A percentile compares a stretch with the other conserved stretches of the same genome.
phyloP scores from a whole-genome alignment of 495 filamentous ascomycete species.

The Lentithecium fluviatile region DNA sequence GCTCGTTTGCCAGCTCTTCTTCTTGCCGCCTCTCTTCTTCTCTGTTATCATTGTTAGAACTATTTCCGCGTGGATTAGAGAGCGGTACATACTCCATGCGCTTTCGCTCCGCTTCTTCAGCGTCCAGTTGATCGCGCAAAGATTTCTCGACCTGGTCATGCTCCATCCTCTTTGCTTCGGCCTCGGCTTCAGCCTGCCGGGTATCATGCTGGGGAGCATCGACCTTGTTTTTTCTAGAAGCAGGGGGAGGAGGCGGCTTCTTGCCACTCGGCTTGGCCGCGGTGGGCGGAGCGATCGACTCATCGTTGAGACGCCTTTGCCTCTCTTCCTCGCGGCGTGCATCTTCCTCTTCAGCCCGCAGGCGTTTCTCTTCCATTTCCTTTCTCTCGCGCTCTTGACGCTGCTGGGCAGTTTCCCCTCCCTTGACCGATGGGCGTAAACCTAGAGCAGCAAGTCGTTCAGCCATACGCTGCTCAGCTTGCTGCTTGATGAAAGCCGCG shows the following conservation, averaged over 20 bases:
- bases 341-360: slow-evolving; percentile 93
- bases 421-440: slow-evolving; percentile 69
- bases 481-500: slow-evolving; percentile 93
- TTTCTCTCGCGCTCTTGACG: slow-evolving; percentile 83
- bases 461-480: slow-evolving; percentile 96
- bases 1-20: slow-evolving; percentile 73
- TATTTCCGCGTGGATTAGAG: not conserved
- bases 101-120: slow-evolving; percentile 69
- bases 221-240: slow-evolving; percentile 68
- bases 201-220: slow-evolving; percentile 55
- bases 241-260: slow-evolving; percentile 81
- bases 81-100: slow-evolving; percentile 75
- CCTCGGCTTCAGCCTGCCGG: slow-evolving; percentile 41
- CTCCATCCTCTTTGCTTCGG: slow-evolving; percentile 48
- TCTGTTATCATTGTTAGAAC: slow-evolving; percentile 51
- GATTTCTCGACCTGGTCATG: slow-evolving; percentile 50
- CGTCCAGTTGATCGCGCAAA: slow-evolving; percentile 70
- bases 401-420: slow-evolving; percentile 77
- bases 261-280: slow-evolving; percentile 59
- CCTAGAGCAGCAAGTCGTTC: slow-evolving; percentile 93
- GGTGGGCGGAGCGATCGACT: slow-evolving; percentile 64
- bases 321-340: slow-evolving; percentile 83
- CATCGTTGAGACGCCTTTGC: slow-evolving; percentile 80
- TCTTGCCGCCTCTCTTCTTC: slow-evolving; percentile 73
- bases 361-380: slow-evolving; percentile 80